A percentile compares a stretch with the other conserved stretches of the same genome.
Evolutionary conservation across 805 yeast species (phyloP).

Genomic region (Spathaspora hagerdaliae): DNA sequence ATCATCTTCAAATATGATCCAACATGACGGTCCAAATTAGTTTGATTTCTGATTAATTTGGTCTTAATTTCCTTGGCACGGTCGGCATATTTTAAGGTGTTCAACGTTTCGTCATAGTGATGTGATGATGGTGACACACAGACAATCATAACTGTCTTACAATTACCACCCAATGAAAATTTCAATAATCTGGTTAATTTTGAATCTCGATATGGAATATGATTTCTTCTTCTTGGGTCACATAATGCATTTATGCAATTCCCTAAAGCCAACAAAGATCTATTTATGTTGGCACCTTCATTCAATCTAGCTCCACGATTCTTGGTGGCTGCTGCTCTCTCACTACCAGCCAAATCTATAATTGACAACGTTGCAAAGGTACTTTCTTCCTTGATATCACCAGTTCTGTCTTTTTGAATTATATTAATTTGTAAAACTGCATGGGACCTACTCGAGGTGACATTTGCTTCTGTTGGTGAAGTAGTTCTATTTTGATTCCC

Average conservation of each 20-base stretch:
- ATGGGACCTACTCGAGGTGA: slow-evolving; percentile 87
- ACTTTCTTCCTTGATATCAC: slow-evolving; percentile 63
- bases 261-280: slow-evolving; percentile 83
- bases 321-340: slow-evolving; percentile 85
- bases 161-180: slow-evolving; percentile 89
- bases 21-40: slow-evolving; percentile 74
- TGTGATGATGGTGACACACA: slow-evolving; percentile 83
- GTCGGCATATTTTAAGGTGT: slow-evolving; percentile 87
- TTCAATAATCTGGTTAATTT: slow-evolving; percentile 82
- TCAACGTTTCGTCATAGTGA: slow-evolving; percentile 91
- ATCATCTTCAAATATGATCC: slow-evolving; percentile 83
- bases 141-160: slow-evolving; percentile 94
- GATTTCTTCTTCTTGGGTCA: slow-evolving; percentile 61
- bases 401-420: slow-evolving; percentile 53
- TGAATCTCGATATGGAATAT: slow-evolving; percentile 89
- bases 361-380: slow-evolving; percentile 78
- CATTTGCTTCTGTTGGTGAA: slow-evolving; percentile 88
- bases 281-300: slow-evolving; percentile 93
- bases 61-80: slow-evolving; percentile 90
- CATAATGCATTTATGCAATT: slow-evolving; percentile 92
- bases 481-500: slow-evolving; percentile 79
- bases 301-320: slow-evolving; percentile 76
- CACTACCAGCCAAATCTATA: slow-evolving; percentile 93
- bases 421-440: slow-evolving; percentile 86
- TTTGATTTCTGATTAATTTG: slow-evolving; percentile 68